Evolutionary conservation across 331 rosid genomes (phyloP), one percentile per base, ranked within the genome.

Genomic region (Rosa hybrid): DNA sequence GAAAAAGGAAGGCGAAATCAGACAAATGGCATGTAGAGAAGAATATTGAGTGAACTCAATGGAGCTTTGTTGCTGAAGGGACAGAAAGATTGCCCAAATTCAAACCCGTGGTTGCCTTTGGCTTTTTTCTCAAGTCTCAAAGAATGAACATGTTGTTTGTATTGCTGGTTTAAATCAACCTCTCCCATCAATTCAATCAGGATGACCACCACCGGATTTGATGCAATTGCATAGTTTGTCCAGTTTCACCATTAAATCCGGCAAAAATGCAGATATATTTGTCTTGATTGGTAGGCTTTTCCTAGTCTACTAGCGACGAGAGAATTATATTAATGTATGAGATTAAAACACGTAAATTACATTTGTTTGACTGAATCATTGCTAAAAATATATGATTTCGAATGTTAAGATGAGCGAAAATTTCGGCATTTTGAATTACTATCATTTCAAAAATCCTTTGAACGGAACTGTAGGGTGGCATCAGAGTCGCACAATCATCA

Each of bases 161-260:
- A 23, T 12, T 23, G 68, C 17, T 62, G 8, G 42, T 63, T 12
- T 8, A 27, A 64, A 64, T 30, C n/a, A 14, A 30, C 6, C 44
- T 30, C 70, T 30, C 70, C 44, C 70, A 64, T 64, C 70, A 64
- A 5, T 64, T 64, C 70, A 64, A 30, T 64, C 70, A 64, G 18
- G 8, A 12, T 16, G n/a, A 5, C 70, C 44, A 30, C 44, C 41
- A 63, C 41, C 44, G 8, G 44, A 64, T 64, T 62, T 0, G 41
- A 62, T 12, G 68, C 68, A 25, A 62, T 23, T 8, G 4, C 4
- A 8, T 8, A 57, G 14, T n/a, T 57, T 20, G 64, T 57, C 27
- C 30, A 21, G 21, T 21, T 8, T 57, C 68, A 62, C 68, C 39
- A 11, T 23, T 4, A 27, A 23, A 23, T 23, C 14, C 38, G 38